Evolutionary conservation across 192 early-diverging fungal species (phyloP).

Genomic region (Chytriomyces sp.): DNA sequence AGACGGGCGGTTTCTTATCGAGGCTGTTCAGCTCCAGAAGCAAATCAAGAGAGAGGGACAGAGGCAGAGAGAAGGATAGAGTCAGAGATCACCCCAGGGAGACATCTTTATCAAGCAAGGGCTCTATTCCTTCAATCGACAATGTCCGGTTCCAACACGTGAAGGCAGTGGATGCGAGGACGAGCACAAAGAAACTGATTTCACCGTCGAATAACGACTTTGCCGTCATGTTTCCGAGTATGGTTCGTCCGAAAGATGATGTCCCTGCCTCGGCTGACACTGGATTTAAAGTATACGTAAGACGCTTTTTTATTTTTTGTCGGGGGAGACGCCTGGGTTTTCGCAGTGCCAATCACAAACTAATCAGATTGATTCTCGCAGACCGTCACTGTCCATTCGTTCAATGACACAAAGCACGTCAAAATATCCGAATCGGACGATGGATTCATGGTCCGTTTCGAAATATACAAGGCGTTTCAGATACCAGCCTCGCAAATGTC

Average conservation of each 20-base stretch:
- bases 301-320: neutral
- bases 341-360: neutral
- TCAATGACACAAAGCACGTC: neutral
- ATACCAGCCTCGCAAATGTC: neutral
- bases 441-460: conserved; percentile 12
- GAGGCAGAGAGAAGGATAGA: neutral
- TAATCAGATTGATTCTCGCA: neutral
- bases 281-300: neutral
- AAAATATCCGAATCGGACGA: neutral
- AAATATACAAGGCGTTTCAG: conserved; percentile 3
- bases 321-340: neutral
- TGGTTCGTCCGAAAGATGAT: neutral
- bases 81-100: neutral
- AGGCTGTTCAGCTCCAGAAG: neutral
- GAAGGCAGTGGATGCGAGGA: neutral
- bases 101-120: neutral
- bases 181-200: neutral
- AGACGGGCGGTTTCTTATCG: neutral
- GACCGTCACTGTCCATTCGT: conserved; percentile 16
- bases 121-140: neutral
- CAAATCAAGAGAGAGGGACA: neutral
- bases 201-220: neutral
- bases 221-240: neutral
- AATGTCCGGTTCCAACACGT: neutral
- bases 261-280: neutral